phyloP scores from a whole-genome alignment of 2,329 filamentous ascomycete species.

The Penicillium sp. region DNA sequence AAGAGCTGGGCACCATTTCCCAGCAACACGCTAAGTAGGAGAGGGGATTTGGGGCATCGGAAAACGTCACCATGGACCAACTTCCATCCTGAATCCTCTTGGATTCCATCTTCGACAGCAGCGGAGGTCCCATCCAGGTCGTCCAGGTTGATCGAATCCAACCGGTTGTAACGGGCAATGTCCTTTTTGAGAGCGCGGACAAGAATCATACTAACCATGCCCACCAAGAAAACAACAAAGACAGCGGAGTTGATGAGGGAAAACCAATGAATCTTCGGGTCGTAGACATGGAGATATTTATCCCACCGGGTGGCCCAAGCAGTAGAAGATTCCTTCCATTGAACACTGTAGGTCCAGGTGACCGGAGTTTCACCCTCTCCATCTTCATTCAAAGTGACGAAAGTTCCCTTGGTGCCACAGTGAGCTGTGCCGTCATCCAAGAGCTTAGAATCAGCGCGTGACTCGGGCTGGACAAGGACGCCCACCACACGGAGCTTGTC shows the following conservation, averaged over 20 bases:
- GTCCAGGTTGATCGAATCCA: conserved; percentile 87
- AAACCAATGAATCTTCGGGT: conserved; percentile 99
- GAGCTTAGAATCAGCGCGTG: conserved; percentile 58
- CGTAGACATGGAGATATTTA: conserved; percentile 95
- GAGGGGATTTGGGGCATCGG: conserved; percentile 76
- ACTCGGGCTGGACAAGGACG: conserved; percentile 81
- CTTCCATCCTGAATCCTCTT: conserved; percentile 99
- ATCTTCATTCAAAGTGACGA: conserved; percentile 66
- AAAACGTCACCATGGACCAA: conserved; percentile 97
- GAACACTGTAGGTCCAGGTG: conserved; percentile 88
- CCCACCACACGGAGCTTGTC: conserved; percentile 85
- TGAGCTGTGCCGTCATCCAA: conserved; percentile 57
- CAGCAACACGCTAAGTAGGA: conserved; percentile 82
- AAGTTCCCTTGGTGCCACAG: conserved; percentile 60
- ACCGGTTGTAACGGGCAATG: conserved; percentile 91
- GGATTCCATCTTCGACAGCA: conserved; percentile 81
- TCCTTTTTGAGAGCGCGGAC: conserved; percentile 88
- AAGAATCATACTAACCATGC: conserved; percentile 91
- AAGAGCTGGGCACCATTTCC: conserved; percentile 96
- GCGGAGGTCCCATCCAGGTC: conserved; percentile 78
- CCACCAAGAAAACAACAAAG: conserved; percentile 86
- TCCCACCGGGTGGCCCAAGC: conserved; percentile 98
- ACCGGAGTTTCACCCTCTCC: conserved; percentile 65
- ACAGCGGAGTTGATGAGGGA: conserved; percentile 94
- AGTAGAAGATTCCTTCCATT: conserved; percentile 80